Base-by-base conservation (phyloP, 257 asterid species). In the Osmanthus fragrans region DNA sequence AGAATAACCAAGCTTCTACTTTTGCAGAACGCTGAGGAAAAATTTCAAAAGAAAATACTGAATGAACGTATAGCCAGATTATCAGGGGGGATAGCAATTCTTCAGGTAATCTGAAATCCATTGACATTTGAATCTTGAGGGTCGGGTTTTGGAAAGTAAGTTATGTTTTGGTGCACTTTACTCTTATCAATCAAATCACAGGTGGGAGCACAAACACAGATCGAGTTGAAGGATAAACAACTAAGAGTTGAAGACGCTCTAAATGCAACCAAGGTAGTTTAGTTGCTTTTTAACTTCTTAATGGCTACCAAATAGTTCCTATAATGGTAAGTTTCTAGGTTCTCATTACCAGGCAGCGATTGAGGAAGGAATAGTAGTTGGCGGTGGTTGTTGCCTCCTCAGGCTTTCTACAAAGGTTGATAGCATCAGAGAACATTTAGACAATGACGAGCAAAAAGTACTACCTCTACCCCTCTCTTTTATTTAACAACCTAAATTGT, bases 291-390 rank as follows among this genome's bases (percentile, higher is more conserved):
- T 37, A 32, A 36, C 45, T 27, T 33, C 40, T 58, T 7, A 36
- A 34, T 66, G 34, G 27, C 54, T 71, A 34, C 58, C 67, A 18
- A 30, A 73, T 70, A 56, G 51, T 56, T 29, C 10, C 29, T 27
- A 29, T 9, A 12, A 32, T 30, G 39, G 34, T 56, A 25, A 72
- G 47, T 51, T 76, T 82, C 19, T 64, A 7, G 47, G 11, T 72
- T 79, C 25, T 32, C 71, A 32, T 72, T 25, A 73, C 51, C 73
- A 93, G 98, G 96, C 97, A 1, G 97, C 98, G 32, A 90, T 90
- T 5, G 97, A 91, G 87, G 98, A 93, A 88, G 97, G 98, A 75
- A 91, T 93, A 11, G 97, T 93, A 0, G 95, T 93, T 71, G 97
- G 98, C 1, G 98, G 96, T 1, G 96, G 95, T 18, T 93, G 97